Percentiles rank a stretch among this genome's conserved stretches.
Evolutionary conservation across 2,329 filamentous ascomycete species (phyloP).

Genomic region (Fusarium cyanostomum): DNA sequence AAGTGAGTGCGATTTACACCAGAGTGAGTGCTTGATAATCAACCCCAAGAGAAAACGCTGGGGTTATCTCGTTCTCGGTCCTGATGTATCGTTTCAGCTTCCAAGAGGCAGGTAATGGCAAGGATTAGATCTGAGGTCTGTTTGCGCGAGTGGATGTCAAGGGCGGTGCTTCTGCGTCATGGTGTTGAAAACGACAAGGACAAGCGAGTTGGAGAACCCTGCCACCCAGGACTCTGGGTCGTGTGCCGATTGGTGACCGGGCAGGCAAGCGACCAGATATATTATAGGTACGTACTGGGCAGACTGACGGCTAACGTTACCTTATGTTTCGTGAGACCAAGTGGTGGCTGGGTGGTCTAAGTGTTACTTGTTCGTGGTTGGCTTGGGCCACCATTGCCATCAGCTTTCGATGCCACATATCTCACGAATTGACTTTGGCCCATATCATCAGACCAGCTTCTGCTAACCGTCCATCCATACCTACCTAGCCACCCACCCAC

Average conservation of each 20-base stretch:
- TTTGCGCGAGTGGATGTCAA: background rate
- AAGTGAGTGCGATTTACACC: too few species aligned
- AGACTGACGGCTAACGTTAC: background rate
- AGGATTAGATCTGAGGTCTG: background rate
- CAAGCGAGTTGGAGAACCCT: background rate
- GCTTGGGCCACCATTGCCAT: slow-evolving; percentile 7
- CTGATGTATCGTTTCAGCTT: slow-evolving; percentile 6
- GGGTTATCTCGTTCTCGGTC: background rate
- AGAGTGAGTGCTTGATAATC: too few species aligned
- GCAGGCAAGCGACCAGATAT: background rate
- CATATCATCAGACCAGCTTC: too few species aligned
- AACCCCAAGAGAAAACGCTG: slow-evolving; percentile 2
- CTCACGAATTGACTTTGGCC: too few species aligned
- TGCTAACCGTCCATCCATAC: too few species aligned
- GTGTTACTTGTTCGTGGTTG: slow-evolving; percentile 8
- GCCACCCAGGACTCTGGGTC: slow-evolving; percentile 8
- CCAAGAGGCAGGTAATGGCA: slow-evolving; percentile 22
- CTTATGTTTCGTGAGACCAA: background rate
- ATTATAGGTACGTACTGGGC: background rate
- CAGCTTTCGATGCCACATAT: background rate
- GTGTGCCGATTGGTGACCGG: slow-evolving; percentile 13
- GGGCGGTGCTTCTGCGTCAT: slow-evolving; percentile 11
- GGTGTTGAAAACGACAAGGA: background rate
- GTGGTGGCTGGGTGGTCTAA: slow-evolving; percentile 21
- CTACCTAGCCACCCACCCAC: too few species aligned